Evolutionary conservation across 345 rosid genomes (phyloP).

Genomic region (Euphorbia lathyris): DNA sequence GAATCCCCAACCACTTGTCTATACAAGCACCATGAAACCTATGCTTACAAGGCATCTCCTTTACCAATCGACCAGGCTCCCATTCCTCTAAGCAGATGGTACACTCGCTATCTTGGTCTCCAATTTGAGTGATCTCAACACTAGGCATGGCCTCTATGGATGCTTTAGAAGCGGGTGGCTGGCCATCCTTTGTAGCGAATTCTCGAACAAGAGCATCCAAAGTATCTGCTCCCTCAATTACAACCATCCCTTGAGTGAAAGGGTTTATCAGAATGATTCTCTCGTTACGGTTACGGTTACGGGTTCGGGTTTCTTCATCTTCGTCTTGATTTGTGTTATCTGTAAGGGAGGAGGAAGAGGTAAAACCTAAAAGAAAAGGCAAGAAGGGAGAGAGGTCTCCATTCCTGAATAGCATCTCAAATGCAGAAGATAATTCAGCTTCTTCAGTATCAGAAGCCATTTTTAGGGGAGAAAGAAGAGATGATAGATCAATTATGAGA

Average conservation of each 20-base stretch:
- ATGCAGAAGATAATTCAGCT: constrained; percentile 27
- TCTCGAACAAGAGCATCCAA: constrained; percentile 44
- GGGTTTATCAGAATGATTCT: constrained; percentile 65
- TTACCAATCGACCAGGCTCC: constrained; percentile 38
- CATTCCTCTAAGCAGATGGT: constrained; percentile 66
- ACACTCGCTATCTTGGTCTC: constrained; percentile 45
- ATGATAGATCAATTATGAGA: not conserved
- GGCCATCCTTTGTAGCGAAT: constrained; percentile 39
- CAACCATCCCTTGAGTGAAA: constrained; percentile 59
- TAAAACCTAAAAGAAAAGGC: constrained; percentile 55
- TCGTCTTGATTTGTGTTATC: no score
- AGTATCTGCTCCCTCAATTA: constrained; percentile 46
- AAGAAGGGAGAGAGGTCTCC: constrained; percentile 40
- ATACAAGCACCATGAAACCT: constrained; percentile 71
- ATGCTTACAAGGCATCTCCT: constrained; percentile 83
- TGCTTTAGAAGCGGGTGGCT: constrained; percentile 74
- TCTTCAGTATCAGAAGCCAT: constrained; percentile 17
- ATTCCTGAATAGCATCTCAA: constrained; percentile 36
- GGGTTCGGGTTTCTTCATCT: constrained; percentile 25
- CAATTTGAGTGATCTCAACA: constrained; percentile 39
- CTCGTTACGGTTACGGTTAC: constrained; percentile 37
- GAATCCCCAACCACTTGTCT: constrained; percentile 70
- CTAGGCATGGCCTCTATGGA: constrained; percentile 61
- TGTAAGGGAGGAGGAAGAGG: constrained; percentile 17
- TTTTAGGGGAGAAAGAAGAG: not conserved